These are phyloP conservation scores for Solanum megistacrolobum DNA, from an alignment of 257 asterid species.

Conservation along the genomic window DNA sequence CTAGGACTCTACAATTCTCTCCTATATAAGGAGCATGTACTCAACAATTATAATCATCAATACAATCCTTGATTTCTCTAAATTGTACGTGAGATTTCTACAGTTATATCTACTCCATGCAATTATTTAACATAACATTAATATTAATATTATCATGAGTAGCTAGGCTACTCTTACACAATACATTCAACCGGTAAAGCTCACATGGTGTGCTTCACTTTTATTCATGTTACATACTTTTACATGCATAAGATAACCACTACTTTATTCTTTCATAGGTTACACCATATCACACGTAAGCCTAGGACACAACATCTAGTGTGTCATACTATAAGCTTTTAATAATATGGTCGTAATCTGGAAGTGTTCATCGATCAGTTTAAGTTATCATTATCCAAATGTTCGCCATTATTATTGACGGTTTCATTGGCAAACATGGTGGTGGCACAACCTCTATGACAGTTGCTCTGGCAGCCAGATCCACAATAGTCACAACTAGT, in stretches of 20 bases:
- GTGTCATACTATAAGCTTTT: background rate
- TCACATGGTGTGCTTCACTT: background rate
- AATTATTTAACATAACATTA: background rate
- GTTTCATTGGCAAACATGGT: background rate
- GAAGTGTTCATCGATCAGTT: background rate
- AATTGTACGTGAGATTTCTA: too few species aligned
- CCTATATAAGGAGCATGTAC: too few species aligned
- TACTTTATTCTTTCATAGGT: background rate
- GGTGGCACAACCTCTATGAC: background rate
- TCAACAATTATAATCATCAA: too few species aligned
- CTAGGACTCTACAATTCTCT: too few species aligned
- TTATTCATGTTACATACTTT: background rate
- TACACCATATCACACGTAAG: background rate
- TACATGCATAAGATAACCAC: background rate
- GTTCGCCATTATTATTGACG: background rate
- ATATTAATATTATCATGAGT: background rate
- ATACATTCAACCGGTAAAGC: background rate
- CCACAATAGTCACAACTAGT: background rate
- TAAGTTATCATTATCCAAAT: background rate
- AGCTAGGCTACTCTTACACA: background rate
- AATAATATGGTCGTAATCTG: background rate
- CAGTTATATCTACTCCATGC: background rate
- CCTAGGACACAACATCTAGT: background rate
- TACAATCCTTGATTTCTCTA: too few species aligned
- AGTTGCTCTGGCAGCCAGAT: constrained; percentile 1